Evolutionary conservation across 2,329 filamentous ascomycete species (phyloP).

Genomic region (Neonectria neomacrospora): DNA sequence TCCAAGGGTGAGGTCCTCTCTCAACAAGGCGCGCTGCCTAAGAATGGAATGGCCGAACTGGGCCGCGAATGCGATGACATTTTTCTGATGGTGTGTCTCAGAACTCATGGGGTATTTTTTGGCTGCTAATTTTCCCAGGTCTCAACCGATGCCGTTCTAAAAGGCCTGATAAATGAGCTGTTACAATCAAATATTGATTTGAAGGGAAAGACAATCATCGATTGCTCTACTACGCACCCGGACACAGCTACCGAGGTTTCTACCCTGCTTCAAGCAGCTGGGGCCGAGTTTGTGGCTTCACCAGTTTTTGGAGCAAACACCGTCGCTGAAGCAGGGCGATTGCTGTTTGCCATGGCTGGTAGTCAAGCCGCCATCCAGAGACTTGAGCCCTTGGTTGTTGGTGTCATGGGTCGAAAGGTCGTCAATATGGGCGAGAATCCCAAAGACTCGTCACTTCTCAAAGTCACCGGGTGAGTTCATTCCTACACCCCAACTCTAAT

Average conservation of each 20-base stretch:
- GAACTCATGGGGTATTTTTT: neutral
- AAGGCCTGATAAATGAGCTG: neutral
- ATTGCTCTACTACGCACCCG: conserved; percentile 2
- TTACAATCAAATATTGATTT: neutral
- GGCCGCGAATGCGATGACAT: conserved; percentile 4
- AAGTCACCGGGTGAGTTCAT: conserved; percentile 1
- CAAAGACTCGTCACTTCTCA: neutral
- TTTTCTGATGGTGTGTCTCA: neutral
- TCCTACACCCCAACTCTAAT: neutral
- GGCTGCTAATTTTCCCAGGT: neutral
- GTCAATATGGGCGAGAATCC: conserved; percentile 8
- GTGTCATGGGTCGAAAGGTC: neutral
- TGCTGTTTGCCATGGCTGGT: conserved; percentile 4
- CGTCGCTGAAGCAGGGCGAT: neutral
- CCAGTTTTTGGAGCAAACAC: conserved; percentile 5
- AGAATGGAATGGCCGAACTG: neutral
- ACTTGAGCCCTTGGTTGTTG: neutral
- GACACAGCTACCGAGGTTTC: neutral
- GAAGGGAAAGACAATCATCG: neutral
- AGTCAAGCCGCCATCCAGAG: neutral
- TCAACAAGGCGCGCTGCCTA: neutral
- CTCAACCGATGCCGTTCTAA: neutral
- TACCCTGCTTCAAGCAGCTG: neutral
- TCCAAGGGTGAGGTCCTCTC: neutral
- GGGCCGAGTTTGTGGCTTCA: neutral